Base-by-base conservation (phyloP, 805 yeast species). In the Candida incommunis region DNA sequence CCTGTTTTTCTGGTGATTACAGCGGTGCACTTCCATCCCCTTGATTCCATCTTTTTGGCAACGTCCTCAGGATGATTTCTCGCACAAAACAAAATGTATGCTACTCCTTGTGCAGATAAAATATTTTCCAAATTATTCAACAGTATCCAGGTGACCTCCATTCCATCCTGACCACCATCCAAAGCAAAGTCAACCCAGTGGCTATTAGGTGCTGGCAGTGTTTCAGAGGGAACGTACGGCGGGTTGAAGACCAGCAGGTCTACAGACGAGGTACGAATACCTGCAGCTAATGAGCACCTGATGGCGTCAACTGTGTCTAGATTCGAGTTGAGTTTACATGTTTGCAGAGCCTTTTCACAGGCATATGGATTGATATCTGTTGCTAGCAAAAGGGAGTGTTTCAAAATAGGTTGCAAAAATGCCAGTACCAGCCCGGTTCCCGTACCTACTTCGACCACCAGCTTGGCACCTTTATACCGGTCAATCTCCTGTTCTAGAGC, bases 371-470 rank as follows among this genome's bases (percentile, higher is more conserved):
- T 90, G 41, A 92, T 57, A 60, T 92, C 98, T 0, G 92, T 75
- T 2, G 94, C 78, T 5, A 86, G 47, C 50, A 69, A 75, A 0
- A 79, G 48, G 0, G 78, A 74, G 4, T 64, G 48, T 1, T 76
- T 78, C n/a, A 73, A 43, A 2, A 87, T 69, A 46, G 74, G 67
- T 49, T 77, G 78, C 41, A 86, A 54, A 58, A 92, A 92, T 0
- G 95, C 73, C 0, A 94, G 71, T 0, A 90, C 82, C 13, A 92
- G 71, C 1, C 98, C 98, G 1, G 96, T 79, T 0, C 98, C 98
- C 2, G 88, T 74, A 0, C 98, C 98, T 3, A 92, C 70, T 55
- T 92, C 98, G 5, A 80, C 70, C 1, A 84, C 80, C 0, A 84
- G 37, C 0, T 92, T 83, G 1, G 42, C 23, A 27, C 43, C 44